Conservation (phyloP, 2,329 filamentous ascomycete species). For the Fusarium sterilihyphosum region DNA sequence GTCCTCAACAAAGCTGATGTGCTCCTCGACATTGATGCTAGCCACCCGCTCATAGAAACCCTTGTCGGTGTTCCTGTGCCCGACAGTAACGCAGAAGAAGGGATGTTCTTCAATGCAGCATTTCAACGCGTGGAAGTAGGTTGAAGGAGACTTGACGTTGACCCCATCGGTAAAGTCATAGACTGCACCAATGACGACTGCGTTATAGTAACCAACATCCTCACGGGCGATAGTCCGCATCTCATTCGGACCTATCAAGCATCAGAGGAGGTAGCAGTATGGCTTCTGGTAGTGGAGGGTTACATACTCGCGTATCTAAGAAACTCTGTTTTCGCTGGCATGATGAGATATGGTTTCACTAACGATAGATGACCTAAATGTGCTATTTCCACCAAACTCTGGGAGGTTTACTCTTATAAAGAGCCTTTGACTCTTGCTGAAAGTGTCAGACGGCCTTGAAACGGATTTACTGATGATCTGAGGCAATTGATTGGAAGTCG, state of each 20-base stretch:
- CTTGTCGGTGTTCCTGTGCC: slow-evolving; percentile 33
- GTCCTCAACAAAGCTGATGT: slow-evolving; percentile 23
- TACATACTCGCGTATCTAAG: slow-evolving; percentile 31
- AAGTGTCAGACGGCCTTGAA: background rate
- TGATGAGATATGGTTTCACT: background rate
- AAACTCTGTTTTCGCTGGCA: slow-evolving; percentile 19
- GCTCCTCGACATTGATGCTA: slow-evolving; percentile 27
- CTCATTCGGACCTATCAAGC: slow-evolving; percentile 33
- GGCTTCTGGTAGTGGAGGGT: too few species aligned
- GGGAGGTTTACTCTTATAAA: background rate
- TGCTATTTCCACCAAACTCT: background rate
- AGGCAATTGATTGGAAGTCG: background rate
- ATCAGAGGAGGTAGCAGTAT: background rate
- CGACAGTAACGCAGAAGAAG: slow-evolving; percentile 33
- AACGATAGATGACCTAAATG: background rate
- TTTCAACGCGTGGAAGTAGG: slow-evolving; percentile 28
- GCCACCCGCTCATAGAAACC: slow-evolving; percentile 34
- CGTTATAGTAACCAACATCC: slow-evolving; percentile 36
- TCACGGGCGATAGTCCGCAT: slow-evolving; percentile 37
- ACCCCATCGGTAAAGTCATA: slow-evolving; percentile 19
- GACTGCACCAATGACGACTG: slow-evolving; percentile 35
- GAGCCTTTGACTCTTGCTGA: background rate
- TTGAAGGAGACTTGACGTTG: slow-evolving; percentile 2
- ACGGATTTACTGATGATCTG: background rate
- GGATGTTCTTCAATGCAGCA: slow-evolving; percentile 33